Conservation (phyloP, 805 yeast genomes). For the Priceomyces melissophilus region DNA sequence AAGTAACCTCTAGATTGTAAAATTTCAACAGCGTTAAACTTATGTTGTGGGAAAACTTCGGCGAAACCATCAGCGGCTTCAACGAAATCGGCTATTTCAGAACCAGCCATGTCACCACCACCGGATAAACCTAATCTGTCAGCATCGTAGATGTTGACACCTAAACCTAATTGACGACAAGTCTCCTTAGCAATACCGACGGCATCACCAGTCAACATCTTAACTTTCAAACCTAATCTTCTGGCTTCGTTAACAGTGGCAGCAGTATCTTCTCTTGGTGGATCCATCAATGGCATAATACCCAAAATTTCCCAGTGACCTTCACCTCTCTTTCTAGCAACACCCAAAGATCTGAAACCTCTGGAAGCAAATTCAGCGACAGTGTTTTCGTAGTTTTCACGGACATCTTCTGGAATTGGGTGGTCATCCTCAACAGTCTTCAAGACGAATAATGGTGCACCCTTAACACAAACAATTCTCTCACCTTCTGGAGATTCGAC, state of each 20-base stretch:
- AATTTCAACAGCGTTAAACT: constrained; percentile 92
- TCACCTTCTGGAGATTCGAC: constrained; percentile 97
- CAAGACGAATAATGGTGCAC: constrained; percentile 96
- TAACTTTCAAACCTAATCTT: constrained; percentile 86
- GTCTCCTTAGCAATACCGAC: constrained; percentile 99
- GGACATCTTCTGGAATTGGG: constrained; percentile 91
- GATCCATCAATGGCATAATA: constrained; percentile 98
- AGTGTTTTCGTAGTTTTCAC: constrained; percentile 92
- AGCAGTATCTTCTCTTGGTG: constrained; percentile 98
- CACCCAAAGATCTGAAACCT: constrained; percentile 98
- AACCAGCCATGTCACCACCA: constrained; percentile 93
- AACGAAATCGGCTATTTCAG: constrained; percentile 95
- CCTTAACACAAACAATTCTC: constrained; percentile 92
- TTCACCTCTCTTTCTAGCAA: constrained; percentile 97
- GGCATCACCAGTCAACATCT: constrained; percentile 99
- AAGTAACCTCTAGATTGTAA: constrained; percentile 94
- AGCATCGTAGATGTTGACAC: constrained; percentile 95
- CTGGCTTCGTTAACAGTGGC: constrained; percentile 90
- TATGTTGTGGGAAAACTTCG: constrained; percentile 98
- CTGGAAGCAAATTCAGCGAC: constrained; percentile 97
- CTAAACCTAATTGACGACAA: constrained; percentile 95
- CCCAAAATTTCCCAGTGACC: constrained; percentile 98
- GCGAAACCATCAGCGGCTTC: constrained; percentile 98
- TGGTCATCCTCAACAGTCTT: constrained; percentile 97
- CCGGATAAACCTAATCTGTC: constrained; percentile 96